Conservation (phyloP, 1,284 basidiomycete genomes). For the Trametes hirsuta region DNA sequence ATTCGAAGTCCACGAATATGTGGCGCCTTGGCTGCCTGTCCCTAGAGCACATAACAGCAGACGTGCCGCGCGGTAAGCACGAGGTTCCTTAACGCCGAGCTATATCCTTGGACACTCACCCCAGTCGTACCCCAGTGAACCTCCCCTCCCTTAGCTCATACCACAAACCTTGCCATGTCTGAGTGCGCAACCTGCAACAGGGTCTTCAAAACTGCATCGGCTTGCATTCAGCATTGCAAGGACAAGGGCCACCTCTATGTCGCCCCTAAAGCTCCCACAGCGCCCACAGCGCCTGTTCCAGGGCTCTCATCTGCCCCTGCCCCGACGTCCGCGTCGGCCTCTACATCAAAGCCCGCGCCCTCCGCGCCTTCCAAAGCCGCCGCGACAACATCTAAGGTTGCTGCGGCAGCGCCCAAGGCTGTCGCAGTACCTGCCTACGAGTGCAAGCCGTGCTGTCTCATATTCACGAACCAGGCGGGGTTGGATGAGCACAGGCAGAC, state of each 20-base stretch:
- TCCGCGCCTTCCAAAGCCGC: neutral
- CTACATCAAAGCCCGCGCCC: neutral
- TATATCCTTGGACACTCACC: neutral
- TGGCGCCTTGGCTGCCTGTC: neutral
- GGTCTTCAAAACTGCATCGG: constrained; percentile 12
- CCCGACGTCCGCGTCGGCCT: neutral
- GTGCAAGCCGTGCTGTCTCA: constrained; percentile 13
- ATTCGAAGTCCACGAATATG: neutral
- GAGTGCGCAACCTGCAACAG: constrained; percentile 13
- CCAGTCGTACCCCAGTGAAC: too few relatives aligned
- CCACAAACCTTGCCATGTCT: neutral
- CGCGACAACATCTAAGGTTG: neutral
- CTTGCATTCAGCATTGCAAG: constrained; percentile 16
- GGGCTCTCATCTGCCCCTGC: neutral
- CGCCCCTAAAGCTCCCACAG: neutral
- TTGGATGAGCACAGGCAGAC: constrained; percentile 5
- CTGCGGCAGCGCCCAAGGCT: neutral
- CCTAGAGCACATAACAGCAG: neutral
- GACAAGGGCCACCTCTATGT: constrained; percentile 16
- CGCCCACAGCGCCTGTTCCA: neutral
- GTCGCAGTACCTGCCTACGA: neutral
- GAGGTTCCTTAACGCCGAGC: constrained; percentile 3
- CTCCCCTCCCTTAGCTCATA: neutral
- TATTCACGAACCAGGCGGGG: constrained; percentile 5
- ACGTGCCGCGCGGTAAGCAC: constrained; percentile 12